Evolutionary conservation across 164 flowering plant species (phyloP), one percentile per base, ranked within the genome.

Genomic region (Liquidambar formosana): DNA sequence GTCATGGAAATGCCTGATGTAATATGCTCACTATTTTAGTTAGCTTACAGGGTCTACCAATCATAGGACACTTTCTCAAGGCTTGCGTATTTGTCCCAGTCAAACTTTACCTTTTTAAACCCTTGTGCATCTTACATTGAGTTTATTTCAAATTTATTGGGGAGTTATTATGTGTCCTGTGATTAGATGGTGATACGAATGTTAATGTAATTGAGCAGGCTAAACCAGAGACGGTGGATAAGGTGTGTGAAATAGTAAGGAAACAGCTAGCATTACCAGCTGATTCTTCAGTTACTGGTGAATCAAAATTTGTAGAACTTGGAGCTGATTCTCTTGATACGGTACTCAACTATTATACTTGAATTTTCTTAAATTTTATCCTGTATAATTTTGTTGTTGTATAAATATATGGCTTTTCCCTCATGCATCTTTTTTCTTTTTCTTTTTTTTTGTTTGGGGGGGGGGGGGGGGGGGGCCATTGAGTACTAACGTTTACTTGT

Each of bases 321-420:
- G 91, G 91, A 61, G 88, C 89, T 53, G 91, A 87, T 76, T 87
- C 91, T 14, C 84, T 87, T 38, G 89, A 85, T 75, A 87, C 89
- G 38, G 87, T 85, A 76, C 27, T 22, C 51, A 6, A 33, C 41
- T 33, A 33, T 33, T 33, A 33, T 2, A 2, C 41, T 2, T 33
- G 41, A 33, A 33, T 33, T 33, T 33, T 33, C 41, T 33, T 33
- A 6, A 33, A 33, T 33, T 33, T 2, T 33, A 2, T 2, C 41
- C 41, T 33, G 41, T 33, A 33, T 33, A 33, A 33, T 2, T 33
- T 33, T 33, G 41, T 33, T 6, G 6, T 33, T 33, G n/a, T 33
- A 33, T 33, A 33, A 6, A 2, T 33, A 33, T 33, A 33, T 33
- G 41, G 41, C 6, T 33, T 33, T 33, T 33, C 41, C n/a, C n/a